Percentiles rank a stretch among this genome's conserved stretches.
Conservation (phyloP, 371 early-diverging fungal species). For the Mortierella sp. region DNA sequence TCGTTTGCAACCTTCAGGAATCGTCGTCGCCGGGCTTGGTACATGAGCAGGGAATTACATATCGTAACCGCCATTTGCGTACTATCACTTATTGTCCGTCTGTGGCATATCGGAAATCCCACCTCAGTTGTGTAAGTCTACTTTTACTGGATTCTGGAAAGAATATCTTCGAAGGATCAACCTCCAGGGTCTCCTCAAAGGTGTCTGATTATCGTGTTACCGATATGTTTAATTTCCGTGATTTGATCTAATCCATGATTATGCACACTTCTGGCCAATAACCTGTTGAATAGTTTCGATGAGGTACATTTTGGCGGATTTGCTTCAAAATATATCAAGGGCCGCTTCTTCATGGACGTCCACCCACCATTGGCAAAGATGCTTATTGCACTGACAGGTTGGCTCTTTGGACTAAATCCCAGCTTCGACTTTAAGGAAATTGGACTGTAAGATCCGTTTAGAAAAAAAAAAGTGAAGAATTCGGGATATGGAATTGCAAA, state of each 20-base stretch:
- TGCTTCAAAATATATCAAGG: conserved; percentile 86
- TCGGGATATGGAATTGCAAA: too few species aligned
- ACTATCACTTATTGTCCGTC: conserved; percentile 39
- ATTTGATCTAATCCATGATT: not conserved
- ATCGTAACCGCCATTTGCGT: conserved; percentile 31
- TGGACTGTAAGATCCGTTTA: conserved; percentile 70
- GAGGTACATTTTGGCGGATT: conserved; percentile 78
- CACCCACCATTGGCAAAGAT: conserved; percentile 98
- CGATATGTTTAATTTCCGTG: not conserved
- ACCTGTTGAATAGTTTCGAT: conserved; percentile 63
- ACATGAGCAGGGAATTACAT: conserved; percentile 33
- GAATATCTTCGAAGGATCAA: not conserved
- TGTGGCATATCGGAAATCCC: conserved; percentile 50
- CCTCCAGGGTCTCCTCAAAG: not conserved
- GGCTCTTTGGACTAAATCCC: conserved; percentile 89
- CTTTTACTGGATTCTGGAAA: conserved; percentile 5
- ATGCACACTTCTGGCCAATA: not conserved
- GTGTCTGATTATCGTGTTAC: not conserved
- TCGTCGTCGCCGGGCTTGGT: conserved; percentile 46
- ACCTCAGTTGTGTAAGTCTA: conserved; percentile 36
- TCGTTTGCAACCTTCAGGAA: conserved; percentile 34
- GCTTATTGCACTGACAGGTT: conserved; percentile 86
- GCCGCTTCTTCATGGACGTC: conserved; percentile 98
- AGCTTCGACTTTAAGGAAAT: conserved; percentile 90
- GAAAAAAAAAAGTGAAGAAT: not conserved